phyloP scores from a whole-genome alignment of 257 asterid genomes.

The Solanum commersonii region DNA sequence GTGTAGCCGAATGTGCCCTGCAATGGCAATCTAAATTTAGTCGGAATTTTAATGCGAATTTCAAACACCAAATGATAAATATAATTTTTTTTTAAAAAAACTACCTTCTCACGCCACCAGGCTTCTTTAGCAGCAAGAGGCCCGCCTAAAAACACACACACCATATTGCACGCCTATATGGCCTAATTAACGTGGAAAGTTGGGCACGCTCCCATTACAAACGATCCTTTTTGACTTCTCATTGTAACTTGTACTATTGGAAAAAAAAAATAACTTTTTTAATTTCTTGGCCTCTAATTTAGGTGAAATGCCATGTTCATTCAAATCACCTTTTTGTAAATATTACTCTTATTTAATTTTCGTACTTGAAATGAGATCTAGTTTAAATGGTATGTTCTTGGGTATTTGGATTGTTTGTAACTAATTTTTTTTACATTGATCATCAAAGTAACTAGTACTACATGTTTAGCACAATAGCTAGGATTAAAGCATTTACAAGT shows the following conservation, averaged over 20 bases:
- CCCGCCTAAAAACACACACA: background rate
- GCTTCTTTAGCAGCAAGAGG: background rate
- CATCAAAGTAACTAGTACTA: background rate
- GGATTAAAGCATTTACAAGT: background rate
- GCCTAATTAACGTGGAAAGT: background rate
- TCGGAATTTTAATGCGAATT: rapidly evolving
- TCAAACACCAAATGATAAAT: background rate
- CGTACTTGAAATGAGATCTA: background rate
- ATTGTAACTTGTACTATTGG: background rate
- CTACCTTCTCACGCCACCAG: background rate
- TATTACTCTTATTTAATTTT: background rate
- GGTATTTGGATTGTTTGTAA: background rate
- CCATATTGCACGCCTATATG: background rate
- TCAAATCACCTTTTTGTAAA: background rate
- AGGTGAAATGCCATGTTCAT: background rate
- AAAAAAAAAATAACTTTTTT: background rate
- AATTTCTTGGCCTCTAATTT: background rate
- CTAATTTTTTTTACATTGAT: background rate
- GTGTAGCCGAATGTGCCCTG: background rate
- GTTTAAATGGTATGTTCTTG: background rate
- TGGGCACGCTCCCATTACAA: background rate
- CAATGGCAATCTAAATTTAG: too few species aligned
- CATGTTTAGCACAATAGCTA: background rate
- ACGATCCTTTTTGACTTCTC: background rate
- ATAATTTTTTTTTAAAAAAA: too few species aligned